Conservation (phyloP, 495 filamentous ascomycete genomes). For the Letharia columbiana region DNA sequence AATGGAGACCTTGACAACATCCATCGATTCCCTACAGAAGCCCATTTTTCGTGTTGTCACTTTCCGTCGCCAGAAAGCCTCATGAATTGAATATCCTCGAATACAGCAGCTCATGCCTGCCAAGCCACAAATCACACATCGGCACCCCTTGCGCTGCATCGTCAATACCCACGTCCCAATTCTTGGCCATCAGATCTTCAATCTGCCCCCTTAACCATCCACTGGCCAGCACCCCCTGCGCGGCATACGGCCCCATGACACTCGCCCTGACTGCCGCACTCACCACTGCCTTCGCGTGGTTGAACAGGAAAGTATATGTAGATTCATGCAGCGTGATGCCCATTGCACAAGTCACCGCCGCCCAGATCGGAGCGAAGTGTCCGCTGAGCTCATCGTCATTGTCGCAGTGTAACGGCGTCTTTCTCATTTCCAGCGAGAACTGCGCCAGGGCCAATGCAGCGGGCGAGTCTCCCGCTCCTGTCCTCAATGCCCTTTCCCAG, state of each 20-base stretch:
- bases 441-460: slow-evolving; percentile 25
- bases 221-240: slow-evolving; percentile 72
- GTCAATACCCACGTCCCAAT: slow-evolving; percentile 52
- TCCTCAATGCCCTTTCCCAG: slow-evolving; percentile 71
- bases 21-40: neutral
- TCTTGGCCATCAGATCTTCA: slow-evolving; percentile 48
- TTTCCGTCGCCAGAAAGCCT: slow-evolving; percentile 11
- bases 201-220: slow-evolving; percentile 53
- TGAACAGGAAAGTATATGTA: slow-evolving; percentile 77
- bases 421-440: slow-evolving; percentile 32
- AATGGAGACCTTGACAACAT: neutral
- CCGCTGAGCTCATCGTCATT: slow-evolving; percentile 33
- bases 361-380: slow-evolving; percentile 77
- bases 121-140: slow-evolving; percentile 86
- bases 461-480: slow-evolving; percentile 5
- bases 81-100: slow-evolving; percentile 89
- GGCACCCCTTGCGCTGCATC: slow-evolving; percentile 83
- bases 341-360: slow-evolving; percentile 56
- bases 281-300: slow-evolving; percentile 79
- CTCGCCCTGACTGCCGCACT: slow-evolving; percentile 84
- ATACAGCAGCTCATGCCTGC: slow-evolving; percentile 90
- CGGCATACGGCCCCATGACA: slow-evolving; percentile 88
- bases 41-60: neutral
- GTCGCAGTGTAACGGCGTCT: slow-evolving; percentile 23
- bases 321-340: slow-evolving; percentile 55